Percentiles rank a stretch among this genome's conserved stretches.
Evolutionary conservation across 2,329 filamentous ascomycete species (phyloP).

Genomic region (Diaporthe caulivora): DNA sequence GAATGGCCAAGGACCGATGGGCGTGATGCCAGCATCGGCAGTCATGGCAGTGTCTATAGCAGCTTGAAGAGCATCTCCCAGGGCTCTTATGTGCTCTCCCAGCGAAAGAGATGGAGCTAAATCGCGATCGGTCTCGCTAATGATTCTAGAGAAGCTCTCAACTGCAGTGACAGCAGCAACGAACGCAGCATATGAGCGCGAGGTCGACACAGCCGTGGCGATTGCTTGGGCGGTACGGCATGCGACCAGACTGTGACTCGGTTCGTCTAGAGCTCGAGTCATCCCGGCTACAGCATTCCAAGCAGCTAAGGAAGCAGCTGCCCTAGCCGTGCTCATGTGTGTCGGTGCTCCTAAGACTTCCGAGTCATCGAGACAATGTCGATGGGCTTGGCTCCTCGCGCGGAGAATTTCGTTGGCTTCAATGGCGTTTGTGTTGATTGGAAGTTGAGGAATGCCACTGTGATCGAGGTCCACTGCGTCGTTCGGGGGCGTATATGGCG

Average conservation of each 20-base stretch:
- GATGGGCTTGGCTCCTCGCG: not conserved
- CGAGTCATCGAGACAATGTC: not conserved
- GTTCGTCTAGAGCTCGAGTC: not conserved
- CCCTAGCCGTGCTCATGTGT: not conserved
- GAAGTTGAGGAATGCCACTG: not conserved
- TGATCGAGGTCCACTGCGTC: not conserved
- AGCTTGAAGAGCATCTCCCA: not conserved
- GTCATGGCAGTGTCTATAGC: not conserved
- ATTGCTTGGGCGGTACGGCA: not conserved
- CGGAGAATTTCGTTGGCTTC: not conserved
- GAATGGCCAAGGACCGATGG: not conserved
- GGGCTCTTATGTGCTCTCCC: rapidly evolving
- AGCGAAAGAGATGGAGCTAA: rapidly evolving
- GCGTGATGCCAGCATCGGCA: not conserved
- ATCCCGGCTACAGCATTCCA: not conserved
- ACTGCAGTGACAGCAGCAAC: not conserved
- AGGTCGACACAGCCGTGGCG: not conserved
- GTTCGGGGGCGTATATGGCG: not conserved
- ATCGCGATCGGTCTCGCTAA: not conserved
- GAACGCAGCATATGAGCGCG: not conserved
- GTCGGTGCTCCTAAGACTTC: not conserved
- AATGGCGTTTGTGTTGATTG: not conserved
- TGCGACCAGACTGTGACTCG: not conserved
- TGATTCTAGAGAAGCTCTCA: not conserved
- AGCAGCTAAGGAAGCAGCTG: not conserved